Conservation (phyloP, 148 eudicot genomes). For the Bassia scoparia region DNA sequence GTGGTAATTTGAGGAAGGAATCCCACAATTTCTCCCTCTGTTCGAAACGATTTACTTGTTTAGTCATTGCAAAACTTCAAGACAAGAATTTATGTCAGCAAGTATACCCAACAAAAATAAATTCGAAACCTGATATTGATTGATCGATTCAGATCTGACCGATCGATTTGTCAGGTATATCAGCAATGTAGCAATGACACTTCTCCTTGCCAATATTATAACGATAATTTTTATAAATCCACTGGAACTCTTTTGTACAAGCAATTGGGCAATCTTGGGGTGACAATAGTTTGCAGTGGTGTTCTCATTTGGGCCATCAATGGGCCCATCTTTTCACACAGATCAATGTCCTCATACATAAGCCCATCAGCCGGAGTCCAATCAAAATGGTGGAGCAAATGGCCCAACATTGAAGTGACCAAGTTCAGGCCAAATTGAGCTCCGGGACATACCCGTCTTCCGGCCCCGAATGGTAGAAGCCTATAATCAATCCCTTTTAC, state of each 20-base stretch:
- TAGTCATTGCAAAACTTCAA: no score
- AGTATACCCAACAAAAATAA: no score
- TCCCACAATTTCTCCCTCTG: no score
- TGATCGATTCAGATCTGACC: no score
- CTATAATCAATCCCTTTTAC: slow-evolving; percentile 38
- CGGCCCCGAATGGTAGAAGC: slow-evolving; percentile 35
- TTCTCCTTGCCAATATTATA: no score
- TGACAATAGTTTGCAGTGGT: slow-evolving; percentile 26
- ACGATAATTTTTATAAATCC: slow-evolving; percentile 9
- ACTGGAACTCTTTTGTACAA: slow-evolving; percentile 19
- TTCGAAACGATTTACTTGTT: no score
- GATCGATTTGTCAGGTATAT: no score
- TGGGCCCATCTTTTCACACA: slow-evolving; percentile 22
- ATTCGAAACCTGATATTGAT: no score
- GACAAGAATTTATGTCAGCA: no score
- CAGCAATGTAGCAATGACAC: no score
- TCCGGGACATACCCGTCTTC: slow-evolving; percentile 34
- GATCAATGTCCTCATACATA: slow-evolving; percentile 33
- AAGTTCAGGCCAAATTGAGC: slow-evolving; percentile 34
- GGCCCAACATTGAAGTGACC: slow-evolving; percentile 40
- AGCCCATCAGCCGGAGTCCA: slow-evolving; percentile 31
- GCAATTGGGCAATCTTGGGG: slow-evolving; percentile 27
- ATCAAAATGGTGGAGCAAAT: slow-evolving; percentile 34
- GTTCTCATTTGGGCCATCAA: slow-evolving; percentile 27
- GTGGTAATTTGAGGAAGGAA: no score